Evolutionary conservation across 495 filamentous ascomycete genomes (phyloP), one percentile per base, ranked within the genome.

Genomic region (Aspergillus ostianus): DNA sequence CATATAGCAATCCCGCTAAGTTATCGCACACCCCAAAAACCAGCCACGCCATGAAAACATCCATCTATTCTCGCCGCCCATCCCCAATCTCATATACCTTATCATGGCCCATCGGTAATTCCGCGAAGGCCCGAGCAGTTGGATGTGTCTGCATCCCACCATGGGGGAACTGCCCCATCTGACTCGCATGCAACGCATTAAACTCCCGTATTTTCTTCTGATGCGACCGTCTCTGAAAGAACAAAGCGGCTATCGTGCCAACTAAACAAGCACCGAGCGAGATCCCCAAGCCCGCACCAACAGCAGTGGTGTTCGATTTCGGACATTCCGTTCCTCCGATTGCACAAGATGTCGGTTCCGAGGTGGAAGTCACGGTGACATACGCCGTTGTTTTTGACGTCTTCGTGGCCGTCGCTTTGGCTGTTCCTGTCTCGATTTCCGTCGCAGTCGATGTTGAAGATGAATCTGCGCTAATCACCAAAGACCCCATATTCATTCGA

Each of bases 211-310:
- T 18, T n/a, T 32, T 21, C 17, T 27, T 21, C 26, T 27, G 50
- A 52, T 52, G 27, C 23, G 27, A 1, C 6, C 50, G 50, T 52
- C 50, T 15, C 50, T 52, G 50, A n/a, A 52, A 52, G 50, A 27
- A 52, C 10, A 52, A 27, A 1, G 20, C 50, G 0, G 6, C 50
- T 3, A 52, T 8, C 10, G 50, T 17, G 5, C 21, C 50, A n/a
- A 52, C 26, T 4, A 52, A 52, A 7, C 50, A 52, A 6, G 23
- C 50, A n/a, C 21, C 50, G 20, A 52, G 23, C 21, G 50, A 21
- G 19, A 52, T 27, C 15, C 50, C 50, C 21, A 52, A 29, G 3
- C 50, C 50, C 13, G 50, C 50, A 3, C 20, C 19, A n/a, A 52
- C 21, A 29, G 50, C 50, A 17, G 50, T 29, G 23, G 50, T 27